Evolutionary conservation across 2,329 filamentous ascomycete genomes (phyloP).

Genomic region (Hypoxylon sp.): DNA sequence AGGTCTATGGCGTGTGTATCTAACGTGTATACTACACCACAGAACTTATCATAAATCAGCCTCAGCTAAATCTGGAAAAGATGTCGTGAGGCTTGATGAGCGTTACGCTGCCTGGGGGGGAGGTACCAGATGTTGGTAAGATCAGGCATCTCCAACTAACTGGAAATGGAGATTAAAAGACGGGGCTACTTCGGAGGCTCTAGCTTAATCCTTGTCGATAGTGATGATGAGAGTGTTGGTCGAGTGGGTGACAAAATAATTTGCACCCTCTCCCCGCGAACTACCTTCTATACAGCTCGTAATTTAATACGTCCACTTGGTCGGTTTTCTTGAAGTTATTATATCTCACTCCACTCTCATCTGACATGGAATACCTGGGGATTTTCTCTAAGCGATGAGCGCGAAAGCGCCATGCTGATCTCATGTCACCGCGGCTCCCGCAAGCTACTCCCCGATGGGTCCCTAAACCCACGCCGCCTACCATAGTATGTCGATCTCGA

Average conservation of each 20-base stretch:
- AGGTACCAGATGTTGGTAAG: slow-evolving; percentile 17
- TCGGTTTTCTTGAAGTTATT: slow-evolving; percentile 27
- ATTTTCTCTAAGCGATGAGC: slow-evolving; percentile 51
- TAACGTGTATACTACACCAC: background rate
- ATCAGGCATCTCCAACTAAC: slow-evolving; percentile 31
- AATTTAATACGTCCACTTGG: slow-evolving; percentile 33
- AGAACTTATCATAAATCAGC: slow-evolving; percentile 18
- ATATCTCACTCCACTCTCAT: slow-evolving; percentile 44
- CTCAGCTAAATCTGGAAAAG: slow-evolving; percentile 40
- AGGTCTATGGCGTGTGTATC: background rate
- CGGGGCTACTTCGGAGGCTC: slow-evolving; percentile 49
- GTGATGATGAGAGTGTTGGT: slow-evolving; percentile 30
- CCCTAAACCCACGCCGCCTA: slow-evolving; percentile 38
- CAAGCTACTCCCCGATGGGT: slow-evolving; percentile 42
- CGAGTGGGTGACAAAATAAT: slow-evolving; percentile 35
- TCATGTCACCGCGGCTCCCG: slow-evolving; percentile 48
- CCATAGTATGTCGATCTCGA: slow-evolving; percentile 36
- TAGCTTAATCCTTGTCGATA: slow-evolving; percentile 45
- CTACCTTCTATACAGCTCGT: slow-evolving; percentile 26
- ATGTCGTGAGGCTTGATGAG: slow-evolving; percentile 40
- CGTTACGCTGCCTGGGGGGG: background rate
- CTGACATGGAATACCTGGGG: slow-evolving; percentile 46
- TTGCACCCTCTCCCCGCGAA: slow-evolving; percentile 36
- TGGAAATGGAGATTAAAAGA: slow-evolving; percentile 37
- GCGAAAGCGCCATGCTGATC: slow-evolving; percentile 53